Conservation (phyloP, 2,329 filamentous ascomycete genomes). For the Nothophaeocryptopus gaeumannii region DNA sequence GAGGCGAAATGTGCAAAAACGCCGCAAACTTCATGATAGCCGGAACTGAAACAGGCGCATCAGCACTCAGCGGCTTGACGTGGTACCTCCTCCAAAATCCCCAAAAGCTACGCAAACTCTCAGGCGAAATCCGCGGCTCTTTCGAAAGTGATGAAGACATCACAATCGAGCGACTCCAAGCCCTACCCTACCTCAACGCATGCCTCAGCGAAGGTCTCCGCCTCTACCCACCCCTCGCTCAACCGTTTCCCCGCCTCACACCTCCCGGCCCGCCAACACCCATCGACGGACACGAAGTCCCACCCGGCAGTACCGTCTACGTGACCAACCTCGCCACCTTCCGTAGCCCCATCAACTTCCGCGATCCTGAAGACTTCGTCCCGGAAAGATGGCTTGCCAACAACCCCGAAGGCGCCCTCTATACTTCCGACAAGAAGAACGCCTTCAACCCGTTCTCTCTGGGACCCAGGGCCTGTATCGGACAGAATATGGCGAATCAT, state of each 20-base stretch:
- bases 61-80: conserved; percentile 66
- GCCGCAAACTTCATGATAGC: conserved; percentile 52
- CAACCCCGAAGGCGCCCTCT: conserved; percentile 21
- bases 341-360: conserved; percentile 31
- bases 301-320: conserved; percentile 21
- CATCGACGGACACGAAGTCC: conserved; percentile 28
- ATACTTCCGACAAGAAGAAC: conserved; percentile 27
- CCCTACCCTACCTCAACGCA: conserved; percentile 45
- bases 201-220: conserved; percentile 48
- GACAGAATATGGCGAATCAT: conserved; percentile 31
- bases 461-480: conserved; percentile 39
- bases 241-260: conserved; percentile 34
- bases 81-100: conserved; percentile 69
- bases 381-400: conserved; percentile 41
- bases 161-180: conserved; percentile 32
- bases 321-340: conserved; percentile 25
- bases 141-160: conserved; percentile 36
- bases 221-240: conserved; percentile 46
- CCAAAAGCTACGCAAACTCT: conserved; percentile 51
- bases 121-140: conserved; percentile 52
- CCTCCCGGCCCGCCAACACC: conserved; percentile 21
- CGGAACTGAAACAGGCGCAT: conserved; percentile 75
- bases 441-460: conserved; percentile 33
- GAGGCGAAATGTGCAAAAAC: conserved; percentile 35
- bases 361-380: conserved; percentile 27